These are phyloP conservation scores for Dictyostelium capitatum DNA, from an alignment of 78 protist genomes.

Conservation along the genomic window DNA sequence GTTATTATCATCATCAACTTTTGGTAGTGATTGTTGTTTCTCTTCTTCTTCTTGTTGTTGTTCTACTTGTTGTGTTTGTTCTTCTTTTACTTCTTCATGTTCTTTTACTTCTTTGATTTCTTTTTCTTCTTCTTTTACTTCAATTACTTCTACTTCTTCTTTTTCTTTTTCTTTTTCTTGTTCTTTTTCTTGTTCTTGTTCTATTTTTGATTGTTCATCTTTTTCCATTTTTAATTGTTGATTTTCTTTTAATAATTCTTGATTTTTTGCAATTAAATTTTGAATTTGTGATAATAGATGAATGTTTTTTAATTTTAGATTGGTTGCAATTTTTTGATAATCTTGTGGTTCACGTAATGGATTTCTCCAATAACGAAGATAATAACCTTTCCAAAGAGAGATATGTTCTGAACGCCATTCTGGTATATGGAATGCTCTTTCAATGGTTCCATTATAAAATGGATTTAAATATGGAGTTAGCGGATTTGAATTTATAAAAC, in stretches of 20 bases:
- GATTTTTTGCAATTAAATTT: neutral
- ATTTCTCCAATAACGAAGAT: conserved; percentile 46
- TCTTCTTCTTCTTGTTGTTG: conserved; percentile 1
- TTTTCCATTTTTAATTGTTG: neutral
- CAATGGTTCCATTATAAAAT: conserved; percentile 3
- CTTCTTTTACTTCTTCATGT: conserved; percentile 5
- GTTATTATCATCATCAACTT: neutral
- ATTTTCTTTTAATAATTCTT: neutral
- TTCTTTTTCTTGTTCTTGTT: neutral
- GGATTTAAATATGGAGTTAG: conserved; percentile 31
- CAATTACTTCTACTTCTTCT: neutral
- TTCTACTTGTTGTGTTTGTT: neutral
- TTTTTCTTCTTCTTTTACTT: neutral
- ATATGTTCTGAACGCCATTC: conserved; percentile 58
- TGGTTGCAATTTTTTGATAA: conserved; percentile 30
- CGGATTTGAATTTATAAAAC: conserved; percentile 22
- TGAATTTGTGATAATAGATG: conserved; percentile 4
- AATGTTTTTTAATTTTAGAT: conserved; percentile 26
- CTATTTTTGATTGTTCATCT: neutral
- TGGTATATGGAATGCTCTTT: conserved; percentile 37
- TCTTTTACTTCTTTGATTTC: neutral
- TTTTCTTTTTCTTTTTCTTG: neutral
- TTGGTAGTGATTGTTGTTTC: neutral
- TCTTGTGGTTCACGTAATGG: conserved; percentile 57
- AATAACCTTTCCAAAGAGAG: conserved; percentile 62